phyloP scores from a whole-genome alignment of 192 early-diverging fungal species.

The Entomortierella chlamydospora region DNA sequence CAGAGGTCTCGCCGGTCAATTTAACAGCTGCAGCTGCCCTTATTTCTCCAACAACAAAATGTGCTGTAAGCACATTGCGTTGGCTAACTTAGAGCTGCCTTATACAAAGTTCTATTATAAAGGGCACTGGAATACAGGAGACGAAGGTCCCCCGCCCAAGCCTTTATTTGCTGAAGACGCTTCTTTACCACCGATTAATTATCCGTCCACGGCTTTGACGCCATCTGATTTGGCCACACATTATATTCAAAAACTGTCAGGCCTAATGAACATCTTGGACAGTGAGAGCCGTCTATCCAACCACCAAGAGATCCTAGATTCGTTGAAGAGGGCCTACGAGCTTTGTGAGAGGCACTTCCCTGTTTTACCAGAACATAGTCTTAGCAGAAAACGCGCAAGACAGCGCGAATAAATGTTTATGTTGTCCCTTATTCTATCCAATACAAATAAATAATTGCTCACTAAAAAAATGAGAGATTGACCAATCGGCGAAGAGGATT shows the following conservation, averaged over 20 bases:
- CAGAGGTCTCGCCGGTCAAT: not conserved
- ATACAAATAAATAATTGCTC: too few species aligned
- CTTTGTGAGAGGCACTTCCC: not conserved
- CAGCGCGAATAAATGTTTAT: not conserved
- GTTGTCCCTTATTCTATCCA: too few species aligned
- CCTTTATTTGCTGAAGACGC: too few species aligned
- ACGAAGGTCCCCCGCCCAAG: not conserved
- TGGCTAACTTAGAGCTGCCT: constrained; percentile 3
- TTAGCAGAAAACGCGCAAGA: not conserved
- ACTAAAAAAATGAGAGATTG: too few species aligned
- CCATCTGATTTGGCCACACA: too few species aligned
- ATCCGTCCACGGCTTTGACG: too few species aligned
- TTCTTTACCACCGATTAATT: too few species aligned
- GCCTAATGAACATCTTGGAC: too few species aligned
- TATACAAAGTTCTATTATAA: not conserved
- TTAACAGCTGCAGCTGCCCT: not conserved
- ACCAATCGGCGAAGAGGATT: too few species aligned
- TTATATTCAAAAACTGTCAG: too few species aligned
- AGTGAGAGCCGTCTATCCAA: not conserved
- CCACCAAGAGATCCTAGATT: not conserved
- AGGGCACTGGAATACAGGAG: not conserved
- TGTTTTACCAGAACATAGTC: not conserved
- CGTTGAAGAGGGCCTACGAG: not conserved
- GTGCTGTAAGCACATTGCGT: constrained; percentile 18
- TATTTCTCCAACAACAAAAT: not conserved